Conservation (phyloP, 2,329 filamentous ascomycete genomes). For the Talaromyces piceae region DNA sequence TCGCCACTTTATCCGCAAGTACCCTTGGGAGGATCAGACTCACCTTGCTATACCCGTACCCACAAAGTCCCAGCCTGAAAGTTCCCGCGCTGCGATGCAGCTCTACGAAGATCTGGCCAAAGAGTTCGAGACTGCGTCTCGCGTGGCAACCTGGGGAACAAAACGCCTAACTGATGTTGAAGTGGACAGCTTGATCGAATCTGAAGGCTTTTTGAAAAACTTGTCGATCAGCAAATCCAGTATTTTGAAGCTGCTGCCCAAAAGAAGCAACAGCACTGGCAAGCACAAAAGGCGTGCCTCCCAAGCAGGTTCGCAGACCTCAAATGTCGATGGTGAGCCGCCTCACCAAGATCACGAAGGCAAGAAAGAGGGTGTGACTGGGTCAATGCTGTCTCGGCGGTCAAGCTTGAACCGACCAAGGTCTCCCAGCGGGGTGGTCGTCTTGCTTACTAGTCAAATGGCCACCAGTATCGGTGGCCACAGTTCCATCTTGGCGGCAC, state of each 20-base stretch:
- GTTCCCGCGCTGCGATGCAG: slow-evolving; percentile 49
- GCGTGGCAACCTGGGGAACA: slow-evolving; percentile 50
- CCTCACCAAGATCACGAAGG: slow-evolving; percentile 13
- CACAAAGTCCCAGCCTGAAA: slow-evolving; percentile 40
- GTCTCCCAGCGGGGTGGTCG: slow-evolving; percentile 35
- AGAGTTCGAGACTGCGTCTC: slow-evolving; percentile 48
- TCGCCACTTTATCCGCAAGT: slow-evolving; percentile 31
- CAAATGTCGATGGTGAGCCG: slow-evolving; percentile 19
- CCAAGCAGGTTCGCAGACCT: slow-evolving; percentile 18
- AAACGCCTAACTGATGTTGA: slow-evolving; percentile 45
- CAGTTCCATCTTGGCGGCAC: slow-evolving; percentile 51
- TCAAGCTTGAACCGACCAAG: slow-evolving; percentile 32
- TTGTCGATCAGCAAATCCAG: slow-evolving; percentile 32
- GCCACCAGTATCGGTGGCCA: slow-evolving; percentile 39
- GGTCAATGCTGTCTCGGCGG: slow-evolving; percentile 29
- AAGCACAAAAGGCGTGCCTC: slow-evolving; percentile 37
- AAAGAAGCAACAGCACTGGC: slow-evolving; percentile 38
- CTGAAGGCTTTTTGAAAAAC: slow-evolving; percentile 37
- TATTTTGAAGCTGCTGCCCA: slow-evolving; percentile 35
- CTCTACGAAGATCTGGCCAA: slow-evolving; percentile 43
- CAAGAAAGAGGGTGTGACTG: slow-evolving; percentile 22
- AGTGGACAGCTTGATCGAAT: slow-evolving; percentile 39
- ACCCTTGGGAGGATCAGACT: slow-evolving; percentile 44
- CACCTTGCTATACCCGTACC: slow-evolving; percentile 22
- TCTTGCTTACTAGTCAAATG: slow-evolving; percentile 36